Evolutionary conservation across 2,329 filamentous ascomycete genomes (phyloP).

Genomic region (Neopestalotiopsis sp.): DNA sequence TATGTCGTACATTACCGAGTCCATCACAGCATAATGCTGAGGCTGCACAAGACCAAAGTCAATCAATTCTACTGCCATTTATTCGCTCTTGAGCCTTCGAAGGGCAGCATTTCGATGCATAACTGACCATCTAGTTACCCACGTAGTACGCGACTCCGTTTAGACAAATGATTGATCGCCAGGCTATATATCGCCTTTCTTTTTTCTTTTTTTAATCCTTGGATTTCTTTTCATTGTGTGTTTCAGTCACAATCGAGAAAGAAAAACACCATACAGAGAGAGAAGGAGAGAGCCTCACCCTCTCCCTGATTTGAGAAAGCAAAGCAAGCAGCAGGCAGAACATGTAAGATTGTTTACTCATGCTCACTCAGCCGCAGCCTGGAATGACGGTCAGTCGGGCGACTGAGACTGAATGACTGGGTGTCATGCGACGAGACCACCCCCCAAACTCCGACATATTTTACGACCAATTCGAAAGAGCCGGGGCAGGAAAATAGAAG

Average conservation of each 20-base stretch:
- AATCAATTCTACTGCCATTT: background rate
- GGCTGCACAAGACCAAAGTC: background rate
- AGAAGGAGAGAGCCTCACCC: background rate
- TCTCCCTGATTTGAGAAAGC: background rate
- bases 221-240: background rate
- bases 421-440: background rate
- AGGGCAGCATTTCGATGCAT: background rate
- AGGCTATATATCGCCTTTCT: background rate
- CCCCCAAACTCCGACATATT: background rate
- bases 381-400: constrained; percentile 6
- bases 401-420: background rate
- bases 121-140: too few relatives aligned
- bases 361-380: constrained; percentile 14
- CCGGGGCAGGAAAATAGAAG: background rate
- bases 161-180: background rate
- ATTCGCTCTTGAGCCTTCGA: background rate
- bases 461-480: constrained; percentile 7
- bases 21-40: background rate
- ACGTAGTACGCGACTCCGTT: background rate
- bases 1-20: background rate
- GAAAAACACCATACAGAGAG: background rate
- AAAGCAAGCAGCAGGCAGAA: background rate
- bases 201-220: background rate
- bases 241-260: background rate
- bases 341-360: constrained; percentile 12